Base-by-base conservation (phyloP, 2,329 filamentous ascomycete species). In the Fusarium sp. region DNA sequence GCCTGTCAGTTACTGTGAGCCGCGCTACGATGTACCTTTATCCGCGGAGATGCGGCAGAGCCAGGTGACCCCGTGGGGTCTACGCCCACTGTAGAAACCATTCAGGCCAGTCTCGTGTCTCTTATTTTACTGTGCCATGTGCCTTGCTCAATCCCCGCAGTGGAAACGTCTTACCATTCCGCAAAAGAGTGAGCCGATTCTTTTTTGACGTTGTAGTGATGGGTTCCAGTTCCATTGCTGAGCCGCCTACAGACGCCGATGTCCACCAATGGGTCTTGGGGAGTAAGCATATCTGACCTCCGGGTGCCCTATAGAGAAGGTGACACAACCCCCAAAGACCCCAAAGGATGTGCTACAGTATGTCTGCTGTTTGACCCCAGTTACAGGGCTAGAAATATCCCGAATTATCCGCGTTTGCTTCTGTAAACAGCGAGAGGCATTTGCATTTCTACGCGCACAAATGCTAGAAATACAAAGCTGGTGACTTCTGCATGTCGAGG, bases 61-160 rank as follows among this genome's bases (percentile, higher is more conserved):
- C 57, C 58, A 54, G 51, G 55, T 73, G 59, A 73, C 62, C 66
- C 71, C 66, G 57, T 56, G 68, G 72, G 72, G 71, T 65, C 55
- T 22, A 44, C 42, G 6, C 28, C 47, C 28, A 50, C 28, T 50
- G 47, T 13, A 32, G 22, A 28, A 36, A 12, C 41, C 20, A 10
- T 41, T 32, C 30, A 26, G 22, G 8, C 30, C 30, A 56, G 68
- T 72, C 72, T 72, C 65, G 60, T 70, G 66, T 42, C 34, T 17
- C 34, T 36, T 36, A 36, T 9, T 36, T 36, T 36, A 17, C 20
- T 39, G 26, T 36, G n/a, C 39, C 34, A 24, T 24, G 26, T 41
- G 48, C 51, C 24, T 30, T 44, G 15, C 32, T 28, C 9, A 52
- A 38, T 32, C 30, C 51, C 50, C 50, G 51, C 51, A 63, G 44